Conservation (phyloP, 768 basidiomycete genomes). For the Sarcodon aspratus region DNA sequence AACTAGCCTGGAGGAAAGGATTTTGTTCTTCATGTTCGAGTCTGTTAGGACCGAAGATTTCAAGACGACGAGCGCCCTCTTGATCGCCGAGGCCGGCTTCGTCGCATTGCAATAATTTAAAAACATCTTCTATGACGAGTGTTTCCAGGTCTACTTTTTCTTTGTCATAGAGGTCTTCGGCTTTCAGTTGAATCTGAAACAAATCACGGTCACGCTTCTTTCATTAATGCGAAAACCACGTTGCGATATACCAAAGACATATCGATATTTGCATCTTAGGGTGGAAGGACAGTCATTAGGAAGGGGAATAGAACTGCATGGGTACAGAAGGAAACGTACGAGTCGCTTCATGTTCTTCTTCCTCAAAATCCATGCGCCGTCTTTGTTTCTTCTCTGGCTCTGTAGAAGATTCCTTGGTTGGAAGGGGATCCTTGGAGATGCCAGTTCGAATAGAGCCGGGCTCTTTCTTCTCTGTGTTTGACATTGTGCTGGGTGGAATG, state of each 20-base stretch:
- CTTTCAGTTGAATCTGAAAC: conserved; percentile 76
- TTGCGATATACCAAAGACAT: conserved; percentile 49
- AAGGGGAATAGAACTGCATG: not conserved
- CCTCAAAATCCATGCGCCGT: conserved; percentile 69
- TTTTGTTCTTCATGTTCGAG: conserved; percentile 88
- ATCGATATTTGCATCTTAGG: conserved; percentile 73
- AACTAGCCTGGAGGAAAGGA: conserved; percentile 68
- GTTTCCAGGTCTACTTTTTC: conserved; percentile 99
- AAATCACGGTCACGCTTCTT: not conserved
- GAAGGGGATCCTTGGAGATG: conserved; percentile 25
- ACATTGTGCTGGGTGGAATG: conserved; percentile 18
- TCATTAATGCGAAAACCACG: not conserved
- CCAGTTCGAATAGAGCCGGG: conserved; percentile 34
- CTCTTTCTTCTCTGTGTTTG: conserved; percentile 49
- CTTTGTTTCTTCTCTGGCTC: conserved; percentile 68
- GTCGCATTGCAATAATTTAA: conserved; percentile 87
- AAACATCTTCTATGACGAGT: conserved; percentile 92
- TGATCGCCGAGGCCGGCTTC: conserved; percentile 65
- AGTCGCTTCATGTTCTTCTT: conserved; percentile 40
- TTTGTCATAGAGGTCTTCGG: conserved; percentile 93
- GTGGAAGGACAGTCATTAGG: not conserved
- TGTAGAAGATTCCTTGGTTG: conserved; percentile 5
- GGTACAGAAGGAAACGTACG: conserved; percentile 33
- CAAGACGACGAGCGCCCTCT: conserved; percentile 77
- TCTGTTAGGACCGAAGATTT: conserved; percentile 94